Percentiles rank a stretch among this genome's conserved stretches.
Evolutionary conservation across 2,329 filamentous ascomycete genomes (phyloP).

Genomic region (Xylaria multiplex): DNA sequence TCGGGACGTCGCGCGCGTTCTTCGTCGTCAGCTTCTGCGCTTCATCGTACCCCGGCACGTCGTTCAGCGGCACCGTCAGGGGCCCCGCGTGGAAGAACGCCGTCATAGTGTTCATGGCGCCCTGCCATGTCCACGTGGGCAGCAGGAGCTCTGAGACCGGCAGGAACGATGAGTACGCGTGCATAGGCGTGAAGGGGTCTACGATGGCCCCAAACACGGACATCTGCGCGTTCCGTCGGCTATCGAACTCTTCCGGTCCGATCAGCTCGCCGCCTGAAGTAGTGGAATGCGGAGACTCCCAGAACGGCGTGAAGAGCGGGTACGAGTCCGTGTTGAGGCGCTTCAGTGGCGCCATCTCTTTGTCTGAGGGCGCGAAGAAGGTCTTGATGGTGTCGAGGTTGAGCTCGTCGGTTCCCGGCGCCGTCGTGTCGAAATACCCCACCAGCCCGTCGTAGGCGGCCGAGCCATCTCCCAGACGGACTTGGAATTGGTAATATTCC

Average conservation of each 20-base stretch:
- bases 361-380: slow-evolving; percentile 37
- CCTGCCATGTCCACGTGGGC: slow-evolving; percentile 52
- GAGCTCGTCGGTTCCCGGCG: slow-evolving; percentile 35
- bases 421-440: slow-evolving; percentile 50
- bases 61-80: slow-evolving; percentile 42
- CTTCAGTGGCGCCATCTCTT: slow-evolving; percentile 22
- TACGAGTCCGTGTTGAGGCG: slow-evolving; percentile 39
- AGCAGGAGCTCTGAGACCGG: slow-evolving; percentile 46
- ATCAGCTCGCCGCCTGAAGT: neutral
- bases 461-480: slow-evolving; percentile 52
- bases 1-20: neutral
- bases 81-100: slow-evolving; percentile 56
- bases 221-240: slow-evolving; percentile 34
- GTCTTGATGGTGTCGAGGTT: slow-evolving; percentile 45
- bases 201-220: slow-evolving; percentile 48
- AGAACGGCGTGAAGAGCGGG: slow-evolving; percentile 45
- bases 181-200: slow-evolving; percentile 53
- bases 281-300: slow-evolving; percentile 32
- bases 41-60: slow-evolving; percentile 29
- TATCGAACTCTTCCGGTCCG: slow-evolving; percentile 5
- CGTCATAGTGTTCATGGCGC: slow-evolving; percentile 52
- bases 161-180: slow-evolving; percentile 50
- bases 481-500: slow-evolving; percentile 48
- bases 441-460: slow-evolving; percentile 53
- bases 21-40: slow-evolving; percentile 6